A percentile compares a stretch with the other conserved stretches of the same genome.
These are phyloP conservation scores for Articulospora tetracladia DNA, from an alignment of 495 filamentous ascomycete genomes.

Conservation along the genomic window DNA sequence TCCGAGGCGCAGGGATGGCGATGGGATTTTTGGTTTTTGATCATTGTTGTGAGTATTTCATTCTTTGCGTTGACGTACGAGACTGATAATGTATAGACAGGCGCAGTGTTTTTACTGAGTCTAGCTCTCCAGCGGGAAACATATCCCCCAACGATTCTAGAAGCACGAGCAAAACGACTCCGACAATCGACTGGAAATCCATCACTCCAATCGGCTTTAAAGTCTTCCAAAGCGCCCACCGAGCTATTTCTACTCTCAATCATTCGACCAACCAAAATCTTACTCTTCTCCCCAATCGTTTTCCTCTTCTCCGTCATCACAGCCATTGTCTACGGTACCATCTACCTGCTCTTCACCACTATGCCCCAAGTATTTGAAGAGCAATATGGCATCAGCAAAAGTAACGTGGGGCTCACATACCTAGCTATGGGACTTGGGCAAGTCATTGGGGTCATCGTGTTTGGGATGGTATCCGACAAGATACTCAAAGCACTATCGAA, in stretches of 20 bases:
- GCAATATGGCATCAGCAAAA: slow-evolving; percentile 56
- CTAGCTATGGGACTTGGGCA: slow-evolving; percentile 54
- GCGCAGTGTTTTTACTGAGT: background rate
- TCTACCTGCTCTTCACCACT: slow-evolving; percentile 69
- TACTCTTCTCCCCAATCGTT: slow-evolving; percentile 56
- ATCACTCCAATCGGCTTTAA: slow-evolving; percentile 26
- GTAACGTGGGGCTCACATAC: slow-evolving; percentile 61
- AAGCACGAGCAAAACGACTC: slow-evolving; percentile 36
- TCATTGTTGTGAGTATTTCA: slow-evolving; percentile 47
- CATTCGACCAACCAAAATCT: slow-evolving; percentile 74
- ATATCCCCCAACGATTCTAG: slow-evolving; percentile 45
- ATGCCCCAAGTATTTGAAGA: slow-evolving; percentile 60
- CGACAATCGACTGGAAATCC: slow-evolving; percentile 28
- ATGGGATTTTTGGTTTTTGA: slow-evolving; percentile 64
- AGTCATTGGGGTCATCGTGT: slow-evolving; percentile 40
- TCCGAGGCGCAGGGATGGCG: slow-evolving; percentile 65
- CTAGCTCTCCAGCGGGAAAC: slow-evolving; percentile 45
- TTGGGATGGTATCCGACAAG: slow-evolving; percentile 52
- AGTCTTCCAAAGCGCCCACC: slow-evolving; percentile 7
- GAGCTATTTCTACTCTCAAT: slow-evolving; percentile 18
- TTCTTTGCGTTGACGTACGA: slow-evolving; percentile 4
- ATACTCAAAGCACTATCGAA: slow-evolving; percentile 44
- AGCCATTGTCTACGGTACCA: slow-evolving; percentile 66
- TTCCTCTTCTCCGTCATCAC: slow-evolving; percentile 56
- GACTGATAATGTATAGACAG: slow-evolving; percentile 41